Percentiles rank a stretch among this genome's conserved stretches.
Conservation (phyloP, 176 grass and related monocot species). For the Puya raimondii region DNA sequence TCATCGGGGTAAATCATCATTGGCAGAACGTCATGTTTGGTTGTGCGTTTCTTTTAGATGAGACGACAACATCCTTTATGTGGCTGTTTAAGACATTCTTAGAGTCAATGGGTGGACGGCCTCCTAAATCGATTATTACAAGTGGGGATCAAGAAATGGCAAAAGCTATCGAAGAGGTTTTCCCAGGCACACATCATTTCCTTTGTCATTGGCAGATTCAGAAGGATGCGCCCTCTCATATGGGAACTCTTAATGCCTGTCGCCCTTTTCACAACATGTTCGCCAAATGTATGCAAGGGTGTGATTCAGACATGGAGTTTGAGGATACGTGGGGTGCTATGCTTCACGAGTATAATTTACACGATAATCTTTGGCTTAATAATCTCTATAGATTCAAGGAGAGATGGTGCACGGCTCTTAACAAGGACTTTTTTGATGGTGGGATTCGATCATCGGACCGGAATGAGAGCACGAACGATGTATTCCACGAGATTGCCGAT, state of each 20-base stretch:
- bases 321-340: constrained; percentile 55
- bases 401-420: constrained; percentile 75
- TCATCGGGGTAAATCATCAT: constrained; percentile 81
- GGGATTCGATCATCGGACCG: constrained; percentile 75
- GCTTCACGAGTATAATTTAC: constrained; percentile 43
- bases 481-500: constrained; percentile 63
- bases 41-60: constrained; percentile 66
- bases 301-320: constrained; percentile 54
- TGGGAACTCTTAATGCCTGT: constrained; percentile 55
- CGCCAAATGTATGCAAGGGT: constrained; percentile 65
- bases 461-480: constrained; percentile 65
- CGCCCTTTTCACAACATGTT: constrained; percentile 68
- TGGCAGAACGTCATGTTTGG: constrained; percentile 74
- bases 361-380: constrained; percentile 59
- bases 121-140: constrained; percentile 56
- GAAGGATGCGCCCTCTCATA: constrained; percentile 57
- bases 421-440: constrained; percentile 76
- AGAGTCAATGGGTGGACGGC: constrained; percentile 56
- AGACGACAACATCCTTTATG: constrained; percentile 52
- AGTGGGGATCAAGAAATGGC: constrained; percentile 55
- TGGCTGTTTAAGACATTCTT: constrained; percentile 76
- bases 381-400: constrained; percentile 44
- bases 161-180: constrained; percentile 45
- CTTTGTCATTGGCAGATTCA: constrained; percentile 76
- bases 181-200: constrained; percentile 58